Percentiles rank a stretch among this genome's conserved stretches.
phyloP scores from a whole-genome alignment of 306 rosid species.

The Corylus heterophylla region DNA sequence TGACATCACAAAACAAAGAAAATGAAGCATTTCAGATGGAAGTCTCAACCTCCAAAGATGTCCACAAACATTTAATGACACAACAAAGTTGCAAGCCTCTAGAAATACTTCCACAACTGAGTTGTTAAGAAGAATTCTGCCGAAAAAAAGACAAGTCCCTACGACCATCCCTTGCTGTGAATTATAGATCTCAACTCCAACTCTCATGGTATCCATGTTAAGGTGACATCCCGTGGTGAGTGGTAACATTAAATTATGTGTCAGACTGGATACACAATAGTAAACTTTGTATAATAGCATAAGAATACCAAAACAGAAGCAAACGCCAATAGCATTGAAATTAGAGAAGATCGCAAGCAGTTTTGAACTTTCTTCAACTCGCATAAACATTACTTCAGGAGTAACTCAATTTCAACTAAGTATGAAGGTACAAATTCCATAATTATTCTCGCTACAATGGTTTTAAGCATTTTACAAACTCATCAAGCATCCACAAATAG shows the following conservation, averaged over 20 bases:
- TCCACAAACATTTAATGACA: not conserved
- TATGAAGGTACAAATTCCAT: not conserved
- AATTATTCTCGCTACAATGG: not conserved
- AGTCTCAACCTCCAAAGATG: not conserved
- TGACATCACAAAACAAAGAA: not conserved
- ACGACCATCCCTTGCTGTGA: not conserved
- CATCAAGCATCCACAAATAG: conserved; percentile 6
- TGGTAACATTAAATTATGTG: not conserved
- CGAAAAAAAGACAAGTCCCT: not conserved
- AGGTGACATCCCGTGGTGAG: not conserved
- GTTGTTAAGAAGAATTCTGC: not conserved
- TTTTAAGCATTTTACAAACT: conserved; percentile 14
- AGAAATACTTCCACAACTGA: not conserved
- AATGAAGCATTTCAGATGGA: not conserved
- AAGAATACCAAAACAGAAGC: not conserved
- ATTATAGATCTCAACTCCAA: not conserved
- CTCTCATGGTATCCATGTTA: too few species aligned
- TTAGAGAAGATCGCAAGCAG: not conserved
- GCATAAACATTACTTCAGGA: not conserved
- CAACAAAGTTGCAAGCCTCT: not conserved
- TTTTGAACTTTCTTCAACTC: not conserved
- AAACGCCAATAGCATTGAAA: not conserved
- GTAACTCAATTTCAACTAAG: not conserved
- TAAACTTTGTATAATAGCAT: not conserved
- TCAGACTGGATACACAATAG: not conserved